Conservation (phyloP, 1,139 yeast genomes). For the Suhomyces choctaworum region DNA sequence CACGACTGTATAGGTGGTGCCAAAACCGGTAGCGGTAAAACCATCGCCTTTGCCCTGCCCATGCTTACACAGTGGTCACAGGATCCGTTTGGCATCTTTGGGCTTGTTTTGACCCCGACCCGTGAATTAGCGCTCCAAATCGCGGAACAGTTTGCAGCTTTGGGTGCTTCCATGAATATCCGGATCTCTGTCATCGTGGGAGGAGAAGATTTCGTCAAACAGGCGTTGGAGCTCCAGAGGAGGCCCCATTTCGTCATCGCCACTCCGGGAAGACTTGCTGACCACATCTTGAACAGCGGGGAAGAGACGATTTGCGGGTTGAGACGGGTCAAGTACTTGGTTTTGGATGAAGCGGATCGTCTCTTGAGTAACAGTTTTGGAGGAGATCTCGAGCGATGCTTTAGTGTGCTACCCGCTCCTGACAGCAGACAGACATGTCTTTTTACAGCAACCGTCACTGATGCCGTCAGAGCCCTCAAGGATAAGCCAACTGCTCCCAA, state of each 20-base stretch:
- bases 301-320: conserved; percentile 84
- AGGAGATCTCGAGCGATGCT: conserved; percentile 71
- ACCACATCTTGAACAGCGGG: conserved; percentile 84
- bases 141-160: conserved; percentile 92
- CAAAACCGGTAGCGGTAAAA: conserved; percentile 96
- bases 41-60: conserved; percentile 96
- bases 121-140: conserved; percentile 94
- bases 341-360: conserved; percentile 95
- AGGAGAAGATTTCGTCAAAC: conserved; percentile 89
- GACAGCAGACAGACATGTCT: conserved; percentile 78
- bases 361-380: conserved; percentile 82
- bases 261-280: conserved; percentile 96
- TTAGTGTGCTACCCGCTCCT: conserved; percentile 68
- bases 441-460: conserved; percentile 96
- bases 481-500: conserved; percentile 63
- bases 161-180: conserved; percentile 87
- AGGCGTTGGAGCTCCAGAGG: conserved; percentile 75
- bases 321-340: conserved; percentile 73
- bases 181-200: conserved; percentile 84
- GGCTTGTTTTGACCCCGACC: conserved; percentile 88
- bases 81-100: conserved; percentile 92
- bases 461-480: conserved; percentile 79
- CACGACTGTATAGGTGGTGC: conserved; percentile 98
- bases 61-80: conserved; percentile 92
- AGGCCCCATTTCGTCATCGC: conserved; percentile 95